Base-by-base conservation (phyloP, 768 basidiomycete species). In the Xerocomellus chrysenteron region DNA sequence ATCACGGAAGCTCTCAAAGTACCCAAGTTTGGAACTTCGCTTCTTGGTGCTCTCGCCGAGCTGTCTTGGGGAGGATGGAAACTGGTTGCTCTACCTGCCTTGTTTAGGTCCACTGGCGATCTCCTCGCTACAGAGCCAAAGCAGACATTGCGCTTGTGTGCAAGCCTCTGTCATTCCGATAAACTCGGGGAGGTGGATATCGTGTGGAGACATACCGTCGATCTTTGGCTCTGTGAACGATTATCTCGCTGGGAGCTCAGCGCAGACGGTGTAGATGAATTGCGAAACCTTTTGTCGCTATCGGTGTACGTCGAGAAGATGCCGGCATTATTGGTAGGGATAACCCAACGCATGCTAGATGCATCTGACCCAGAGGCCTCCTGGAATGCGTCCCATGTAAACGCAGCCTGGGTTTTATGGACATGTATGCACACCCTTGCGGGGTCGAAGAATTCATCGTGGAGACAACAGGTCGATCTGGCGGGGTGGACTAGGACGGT, bases 1-100 rank as follows among this genome's bases (percentile, higher is more conserved):
- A 57, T 73, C 21, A 4, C 49, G 40, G 72, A 36, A 30, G 65
- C 71, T 13, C 60, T 71, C 32, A 63, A 62, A 40, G 46, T 55
- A 2, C 69, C 69, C 37, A 57, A 51, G 8, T 83, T 88, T 56
- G 82, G 80, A 1, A 58, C 84, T 3, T 77, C 79, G 32, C 71
- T 92, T 5, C 78, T 83, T 30, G 84, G 85, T 0, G 74, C 80
- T 5, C 78, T 92, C 8, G 78, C 85, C 2, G 85, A 87, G 47
- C 70, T 86, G 5, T 77, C 76, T 0, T 93, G 90, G 88, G 82
- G 83, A 19, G 91, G 89, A 3, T 92, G 89, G 89, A 89, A 84
- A 66, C 74, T 83, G 33, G 68, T 91, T 11, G 87, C 81, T 14
- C 66, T 86, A 2, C 86, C 89, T 2, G 69, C 78, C 13, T 65